A percentile compares a stretch with the other conserved stretches of the same genome.
Conservation (phyloP, 129 eudicot species). For the Artemisia annua region DNA sequence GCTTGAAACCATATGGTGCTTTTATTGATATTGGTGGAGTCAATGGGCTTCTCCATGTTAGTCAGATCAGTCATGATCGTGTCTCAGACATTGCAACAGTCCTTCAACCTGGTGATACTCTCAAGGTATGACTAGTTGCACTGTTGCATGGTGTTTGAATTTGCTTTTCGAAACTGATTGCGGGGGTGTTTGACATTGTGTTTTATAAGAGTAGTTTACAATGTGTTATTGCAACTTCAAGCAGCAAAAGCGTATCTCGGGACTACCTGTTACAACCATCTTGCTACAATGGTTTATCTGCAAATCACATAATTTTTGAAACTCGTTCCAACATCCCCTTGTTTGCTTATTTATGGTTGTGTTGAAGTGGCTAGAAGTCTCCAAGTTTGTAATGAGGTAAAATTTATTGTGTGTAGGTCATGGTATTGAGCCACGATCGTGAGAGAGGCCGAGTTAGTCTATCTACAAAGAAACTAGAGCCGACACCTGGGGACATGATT, state of each 20-base stretch:
- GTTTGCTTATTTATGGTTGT: not conserved
- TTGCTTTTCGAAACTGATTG: not conserved
- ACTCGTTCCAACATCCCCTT: not conserved
- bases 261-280: no score
- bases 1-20: conserved; percentile 97
- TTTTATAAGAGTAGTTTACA: no score
- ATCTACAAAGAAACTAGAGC: conserved; percentile 91
- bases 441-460: conserved; percentile 96
- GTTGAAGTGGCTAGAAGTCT: not conserved
- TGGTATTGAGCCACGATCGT: conserved; percentile 92
- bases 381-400: not conserved
- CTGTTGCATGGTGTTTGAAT: no score
- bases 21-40: conserved; percentile 85
- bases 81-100: conserved; percentile 88
- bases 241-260: no score
- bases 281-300: no score
- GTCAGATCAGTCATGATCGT: conserved; percentile 97
- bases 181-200: no score
- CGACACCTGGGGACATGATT: conserved; percentile 98
- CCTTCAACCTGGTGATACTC: conserved; percentile 88
- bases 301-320: no score
- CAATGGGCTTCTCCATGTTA: conserved; percentile 94
- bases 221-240: no score
- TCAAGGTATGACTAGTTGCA: conserved; percentile 52
- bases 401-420: conserved; percentile 51